Conservation (phyloP, 2,329 filamentous ascomycete species). For the Aspergillus vadensis region DNA sequence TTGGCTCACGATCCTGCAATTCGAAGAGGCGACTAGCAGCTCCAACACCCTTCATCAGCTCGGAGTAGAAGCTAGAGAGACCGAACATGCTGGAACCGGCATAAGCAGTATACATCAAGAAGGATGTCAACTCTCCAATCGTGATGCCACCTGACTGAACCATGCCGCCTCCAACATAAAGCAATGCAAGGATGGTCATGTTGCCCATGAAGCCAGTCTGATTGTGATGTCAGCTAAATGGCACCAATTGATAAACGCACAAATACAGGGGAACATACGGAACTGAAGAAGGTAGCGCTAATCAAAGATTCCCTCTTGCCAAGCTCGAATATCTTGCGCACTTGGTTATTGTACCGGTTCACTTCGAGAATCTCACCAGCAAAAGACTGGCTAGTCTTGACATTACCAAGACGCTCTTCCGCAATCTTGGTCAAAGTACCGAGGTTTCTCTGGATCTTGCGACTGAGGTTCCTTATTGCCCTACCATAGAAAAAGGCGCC, state of each 20-base stretch:
- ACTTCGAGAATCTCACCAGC: constrained; percentile 91
- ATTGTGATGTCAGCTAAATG: constrained; percentile 33
- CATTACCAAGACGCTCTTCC: constrained; percentile 95
- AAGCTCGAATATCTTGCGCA: constrained; percentile 86
- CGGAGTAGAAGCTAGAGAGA: constrained; percentile 92
- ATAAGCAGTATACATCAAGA: constrained; percentile 97
- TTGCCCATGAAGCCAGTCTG: constrained; percentile 91
- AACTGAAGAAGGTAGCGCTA: constrained; percentile 84
- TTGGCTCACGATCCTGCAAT: constrained; percentile 84
- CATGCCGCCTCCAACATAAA: constrained; percentile 88
- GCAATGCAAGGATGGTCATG: constrained; percentile 87
- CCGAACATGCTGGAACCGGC: constrained; percentile 86
- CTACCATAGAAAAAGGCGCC: constrained; percentile 91
- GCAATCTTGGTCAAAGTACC: constrained; percentile 95
- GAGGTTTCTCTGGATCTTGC: constrained; percentile 90
- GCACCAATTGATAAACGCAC: neutral
- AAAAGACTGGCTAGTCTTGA: constrained; percentile 95
- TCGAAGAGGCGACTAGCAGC: constrained; percentile 96
- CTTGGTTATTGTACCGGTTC: constrained; percentile 84
- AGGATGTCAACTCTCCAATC: constrained; percentile 90
- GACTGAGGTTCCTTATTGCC: constrained; percentile 82
- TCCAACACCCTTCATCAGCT: constrained; percentile 98
- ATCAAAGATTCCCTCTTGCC: constrained; percentile 85
- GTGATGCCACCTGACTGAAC: constrained; percentile 84
- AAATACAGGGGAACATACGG: constrained; percentile 39